A percentile compares a stretch with the other conserved stretches of the same genome.
Conservation (phyloP, 352 stramenopile genomes). For the Globisporangium sylvaticum region DNA sequence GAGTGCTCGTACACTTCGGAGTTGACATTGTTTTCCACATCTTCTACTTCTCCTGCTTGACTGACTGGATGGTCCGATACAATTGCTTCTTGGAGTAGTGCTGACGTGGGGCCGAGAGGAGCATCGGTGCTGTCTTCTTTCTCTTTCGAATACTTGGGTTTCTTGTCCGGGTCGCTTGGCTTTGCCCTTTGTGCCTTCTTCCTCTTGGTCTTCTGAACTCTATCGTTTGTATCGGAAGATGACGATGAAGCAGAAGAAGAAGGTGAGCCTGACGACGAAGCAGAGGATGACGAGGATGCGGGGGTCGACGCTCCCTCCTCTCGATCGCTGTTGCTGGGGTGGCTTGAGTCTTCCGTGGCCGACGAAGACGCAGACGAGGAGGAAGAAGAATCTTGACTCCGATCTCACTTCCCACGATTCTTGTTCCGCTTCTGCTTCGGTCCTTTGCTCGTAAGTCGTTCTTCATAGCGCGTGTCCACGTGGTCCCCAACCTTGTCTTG, state of each 20-base stretch:
- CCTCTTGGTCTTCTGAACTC: neutral
- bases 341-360: neutral
- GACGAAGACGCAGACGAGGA: neutral
- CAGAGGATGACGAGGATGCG: neutral
- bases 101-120: neutral
- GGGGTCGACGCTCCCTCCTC: neutral
- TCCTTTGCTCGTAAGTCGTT: neutral
- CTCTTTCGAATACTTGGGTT: neutral
- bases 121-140: neutral
- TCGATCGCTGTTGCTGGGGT: neutral
- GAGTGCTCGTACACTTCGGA: neutral
- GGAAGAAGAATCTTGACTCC: neutral
- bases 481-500: neutral
- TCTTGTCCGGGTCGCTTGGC: neutral
- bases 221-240: neutral
- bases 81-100: neutral
- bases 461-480: neutral
- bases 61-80: neutral
- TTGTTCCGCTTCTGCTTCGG: neutral
- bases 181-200: neutral
- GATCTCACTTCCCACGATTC: neutral
- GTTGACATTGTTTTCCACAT: neutral
- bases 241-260: neutral
- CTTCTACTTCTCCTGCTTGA: neutral
- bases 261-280: neutral